A percentile compares a stretch with the other conserved stretches of the same genome.
phyloP scores from a whole-genome alignment of 2,329 filamentous ascomycete species.

The Neophaeococcomyces aloes region DNA sequence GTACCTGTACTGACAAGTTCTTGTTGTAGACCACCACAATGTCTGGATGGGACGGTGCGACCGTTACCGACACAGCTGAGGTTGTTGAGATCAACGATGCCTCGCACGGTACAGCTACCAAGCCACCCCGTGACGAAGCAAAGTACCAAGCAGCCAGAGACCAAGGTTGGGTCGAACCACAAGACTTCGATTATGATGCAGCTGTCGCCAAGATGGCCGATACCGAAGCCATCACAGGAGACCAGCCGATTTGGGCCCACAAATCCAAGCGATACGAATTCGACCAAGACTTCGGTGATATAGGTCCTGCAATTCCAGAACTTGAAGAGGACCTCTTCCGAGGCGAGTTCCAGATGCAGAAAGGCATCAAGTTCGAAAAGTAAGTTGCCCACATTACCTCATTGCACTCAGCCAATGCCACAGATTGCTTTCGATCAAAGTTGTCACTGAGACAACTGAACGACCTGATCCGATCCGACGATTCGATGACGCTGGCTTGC shows the following conservation, averaged over 20 bases:
- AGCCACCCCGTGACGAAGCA: conserved; percentile 8
- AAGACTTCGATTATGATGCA: conserved; percentile 13
- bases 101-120: conserved; percentile 4
- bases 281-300: conserved; percentile 74
- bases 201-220: conserved; percentile 4
- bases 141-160: conserved; percentile 9
- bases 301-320: conserved; percentile 59
- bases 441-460: conserved; percentile 40
- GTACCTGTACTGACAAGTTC: background rate
- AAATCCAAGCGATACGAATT: conserved; percentile 67
- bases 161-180: conserved; percentile 14
- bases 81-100: conserved; percentile 1
- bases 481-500: conserved; percentile 71
- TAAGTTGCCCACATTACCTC: conserved; percentile 30
- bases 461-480: conserved; percentile 40
- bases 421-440: conserved; percentile 40
- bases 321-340: conserved; percentile 70
- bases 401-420: conserved; percentile 2
- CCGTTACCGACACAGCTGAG: background rate
- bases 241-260: conserved; percentile 35
- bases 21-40: background rate
- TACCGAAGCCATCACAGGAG: background rate
- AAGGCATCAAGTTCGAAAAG: conserved; percentile 55
- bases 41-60: background rate
- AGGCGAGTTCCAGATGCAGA: conserved; percentile 39